Conservation (phyloP, 2,329 filamentous ascomycete species). For the Westerdykella aurantiaca region DNA sequence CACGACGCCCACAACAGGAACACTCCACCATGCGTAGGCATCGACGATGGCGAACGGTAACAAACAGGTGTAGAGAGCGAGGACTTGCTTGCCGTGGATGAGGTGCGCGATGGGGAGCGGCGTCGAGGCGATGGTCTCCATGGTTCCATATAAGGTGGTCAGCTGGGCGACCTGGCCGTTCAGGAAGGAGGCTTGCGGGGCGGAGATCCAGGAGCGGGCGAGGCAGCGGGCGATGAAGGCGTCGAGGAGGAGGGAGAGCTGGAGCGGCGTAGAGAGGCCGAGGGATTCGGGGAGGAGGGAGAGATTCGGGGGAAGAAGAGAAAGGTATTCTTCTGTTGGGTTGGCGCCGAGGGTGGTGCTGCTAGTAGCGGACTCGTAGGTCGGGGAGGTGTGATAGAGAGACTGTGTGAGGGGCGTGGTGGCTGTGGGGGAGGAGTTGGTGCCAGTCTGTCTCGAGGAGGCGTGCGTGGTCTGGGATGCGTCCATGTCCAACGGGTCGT, state of each 20-base stretch:
- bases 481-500: constrained; percentile 32
- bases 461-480: too few species aligned
- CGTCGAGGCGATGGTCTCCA: constrained; percentile 62
- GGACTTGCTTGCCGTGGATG: constrained; percentile 60
- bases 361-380: constrained; percentile 1
- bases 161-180: constrained; percentile 53
- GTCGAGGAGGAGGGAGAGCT: constrained; percentile 56
- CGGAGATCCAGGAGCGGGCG: constrained; percentile 54
- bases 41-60: constrained; percentile 59
- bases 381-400: background rate
- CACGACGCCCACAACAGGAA: constrained; percentile 55
- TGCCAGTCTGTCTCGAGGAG: too few species aligned
- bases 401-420: background rate
- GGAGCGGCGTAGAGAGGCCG: constrained; percentile 55
- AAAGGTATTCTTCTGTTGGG: constrained; percentile 41
- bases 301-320: constrained; percentile 43
- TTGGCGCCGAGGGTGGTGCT: constrained; percentile 30
- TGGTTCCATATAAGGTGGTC: constrained; percentile 54
- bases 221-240: constrained; percentile 54
- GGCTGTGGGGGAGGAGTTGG: background rate
- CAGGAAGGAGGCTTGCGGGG: constrained; percentile 54
- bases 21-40: constrained; percentile 58
- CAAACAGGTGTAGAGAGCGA: constrained; percentile 55
- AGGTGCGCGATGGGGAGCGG: constrained; percentile 60
- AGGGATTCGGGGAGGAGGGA: constrained; percentile 51